Conservation (phyloP, 495 filamentous ascomycete genomes). For the Hypoxylon intermedium region DNA sequence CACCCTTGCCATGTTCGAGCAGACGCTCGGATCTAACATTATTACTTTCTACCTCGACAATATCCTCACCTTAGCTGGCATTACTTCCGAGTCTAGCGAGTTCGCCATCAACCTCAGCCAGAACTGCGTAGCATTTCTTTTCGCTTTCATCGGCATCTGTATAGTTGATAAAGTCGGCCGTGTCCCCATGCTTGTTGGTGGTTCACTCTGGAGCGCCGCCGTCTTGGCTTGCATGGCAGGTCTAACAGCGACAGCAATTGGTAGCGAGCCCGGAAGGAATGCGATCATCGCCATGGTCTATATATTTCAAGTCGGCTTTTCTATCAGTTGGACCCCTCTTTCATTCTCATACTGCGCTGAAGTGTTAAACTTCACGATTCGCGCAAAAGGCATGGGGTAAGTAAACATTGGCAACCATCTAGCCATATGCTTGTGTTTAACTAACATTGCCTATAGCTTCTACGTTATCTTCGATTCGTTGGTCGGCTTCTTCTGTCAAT, state of each 20-base stretch:
- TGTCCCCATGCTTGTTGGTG: conserved; percentile 5
- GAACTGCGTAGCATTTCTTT: conserved; percentile 1
- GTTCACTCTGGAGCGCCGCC: not conserved
- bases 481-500: conserved; percentile 34
- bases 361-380: conserved; percentile 33
- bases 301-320: conserved; percentile 54
- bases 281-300: conserved; percentile 17
- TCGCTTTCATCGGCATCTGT: conserved; percentile 1
- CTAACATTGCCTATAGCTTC: not conserved
- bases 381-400: conserved; percentile 31
- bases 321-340: conserved; percentile 53
- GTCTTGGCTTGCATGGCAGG: conserved; percentile 8
- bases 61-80: conserved; percentile 27
- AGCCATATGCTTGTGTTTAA: not conserved
- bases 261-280: conserved; percentile 2
- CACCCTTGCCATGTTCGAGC: conserved; percentile 4
- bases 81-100: conserved; percentile 13
- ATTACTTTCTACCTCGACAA: conserved; percentile 6
- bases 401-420: not conserved
- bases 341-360: conserved; percentile 53
- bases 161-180: conserved; percentile 5
- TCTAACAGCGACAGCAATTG: conserved; percentile 1
- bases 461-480: conserved; percentile 10
- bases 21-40: conserved; percentile 9
- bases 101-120: conserved; percentile 21